Base-by-base conservation (phyloP, 2,329 filamentous ascomycete genomes). In the Epicoccum nigrum region DNA sequence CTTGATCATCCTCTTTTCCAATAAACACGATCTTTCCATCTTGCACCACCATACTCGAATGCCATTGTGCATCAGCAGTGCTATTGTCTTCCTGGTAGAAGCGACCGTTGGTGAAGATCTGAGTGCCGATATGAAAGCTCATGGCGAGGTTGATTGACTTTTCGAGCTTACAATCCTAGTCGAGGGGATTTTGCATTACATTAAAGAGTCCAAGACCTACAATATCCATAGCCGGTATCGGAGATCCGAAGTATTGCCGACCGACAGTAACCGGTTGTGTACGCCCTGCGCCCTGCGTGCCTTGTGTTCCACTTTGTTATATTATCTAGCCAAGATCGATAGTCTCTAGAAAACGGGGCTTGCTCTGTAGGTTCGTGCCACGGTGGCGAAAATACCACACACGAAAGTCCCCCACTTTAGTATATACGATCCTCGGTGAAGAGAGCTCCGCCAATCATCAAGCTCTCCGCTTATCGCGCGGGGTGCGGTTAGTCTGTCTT, bases 21-120 rank as follows among this genome's bases (percentile, higher is more conserved):
- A 80, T 68, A 54, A 77, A 73, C 7, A 59, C 55, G 39, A 80
- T 79, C 15, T 61, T 70, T 27, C 72, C 76, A 45, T 73, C 64
- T 52, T 72, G 57, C 15, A 79, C 62, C 12, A 79, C 63, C 65
- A 80, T 72, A 8, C 65, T 59, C 8, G 73, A 56, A 11, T 52
- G 38, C 23, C 60, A 60, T 12, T 49, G 38, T 20, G 52, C 43
- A n/a, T 54, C 34, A 2, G 51, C 25, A 11, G 30, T 17, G 1
- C 57, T 38, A 7, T 41, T n/a, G 8, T n/a, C 41, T 17, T 47
- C 47, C 1, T 53, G 50, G 45, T 67, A 70, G 39, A 71, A 55
- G 4, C 53, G 63, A 7, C 62, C 68, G 40, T 70, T 71, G 4
- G 57, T 68, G 23, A 71, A 62, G 12, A 72, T 39, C 1, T 51